Conservation (phyloP, 805 yeast species). For the Candida nemodendra region DNA sequence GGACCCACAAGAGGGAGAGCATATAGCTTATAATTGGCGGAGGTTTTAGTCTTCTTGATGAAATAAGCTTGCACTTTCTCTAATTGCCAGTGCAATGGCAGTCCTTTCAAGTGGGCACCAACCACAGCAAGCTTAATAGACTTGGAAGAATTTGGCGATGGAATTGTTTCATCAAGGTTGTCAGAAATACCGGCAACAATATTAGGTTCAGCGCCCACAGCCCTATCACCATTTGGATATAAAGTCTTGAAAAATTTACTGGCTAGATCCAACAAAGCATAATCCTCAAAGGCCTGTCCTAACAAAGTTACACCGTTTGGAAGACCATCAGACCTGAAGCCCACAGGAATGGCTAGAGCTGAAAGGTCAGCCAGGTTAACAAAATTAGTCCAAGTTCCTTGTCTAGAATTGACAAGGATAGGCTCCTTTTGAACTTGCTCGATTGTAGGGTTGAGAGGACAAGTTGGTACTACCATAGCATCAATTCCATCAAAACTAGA, state of each 20-base stretch:
- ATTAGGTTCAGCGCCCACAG: constrained; percentile 45
- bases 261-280: constrained; percentile 84
- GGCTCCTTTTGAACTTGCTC: constrained; percentile 76
- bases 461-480: constrained; percentile 85
- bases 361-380: constrained; percentile 92
- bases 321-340: constrained; percentile 82
- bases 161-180: constrained; percentile 44
- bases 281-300: constrained; percentile 81
- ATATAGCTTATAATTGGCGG: constrained; percentile 69
- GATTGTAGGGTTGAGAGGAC: constrained; percentile 87
- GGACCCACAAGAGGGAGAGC: constrained; percentile 85
- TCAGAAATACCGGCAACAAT: constrained; percentile 36
- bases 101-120: constrained; percentile 90
- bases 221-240: constrained; percentile 46
- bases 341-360: constrained; percentile 89
- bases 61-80: constrained; percentile 78
- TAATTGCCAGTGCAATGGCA: constrained; percentile 92
- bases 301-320: constrained; percentile 90
- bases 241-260: constrained; percentile 56
- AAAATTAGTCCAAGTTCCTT: constrained; percentile 98
- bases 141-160: constrained; percentile 39
- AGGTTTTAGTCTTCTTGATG: constrained; percentile 63
- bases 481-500: constrained; percentile 60
- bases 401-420: constrained; percentile 75
- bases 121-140: constrained; percentile 83